phyloP scores from a whole-genome alignment of 1,284 basidiomycete species.

The Rhizopogon parksii region DNA sequence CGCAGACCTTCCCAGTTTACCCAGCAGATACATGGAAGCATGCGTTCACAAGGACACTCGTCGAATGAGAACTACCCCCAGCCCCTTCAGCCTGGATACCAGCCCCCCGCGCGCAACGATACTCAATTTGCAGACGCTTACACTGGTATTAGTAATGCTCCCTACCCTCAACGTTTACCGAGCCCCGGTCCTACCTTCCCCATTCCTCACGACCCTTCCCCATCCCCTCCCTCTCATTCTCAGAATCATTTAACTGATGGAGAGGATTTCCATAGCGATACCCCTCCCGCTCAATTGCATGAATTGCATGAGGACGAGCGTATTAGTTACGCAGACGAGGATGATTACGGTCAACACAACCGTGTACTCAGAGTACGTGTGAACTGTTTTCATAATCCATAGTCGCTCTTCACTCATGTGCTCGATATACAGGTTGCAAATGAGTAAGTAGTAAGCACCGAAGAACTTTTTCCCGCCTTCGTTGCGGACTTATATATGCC shows the following conservation, averaged over 20 bases:
- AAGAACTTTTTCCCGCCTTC: neutral
- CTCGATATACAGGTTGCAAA: constrained; percentile 10
- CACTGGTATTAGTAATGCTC: constrained; percentile 19
- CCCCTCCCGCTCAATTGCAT: constrained; percentile 6
- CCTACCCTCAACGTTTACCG: constrained; percentile 9
- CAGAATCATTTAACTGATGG: constrained; percentile 7
- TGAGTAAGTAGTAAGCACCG: constrained; percentile 9
- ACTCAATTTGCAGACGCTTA: constrained; percentile 23
- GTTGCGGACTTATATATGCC: neutral
- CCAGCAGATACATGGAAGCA: constrained; percentile 18
- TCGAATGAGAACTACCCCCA: constrained; percentile 13
- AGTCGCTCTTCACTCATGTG: neutral
- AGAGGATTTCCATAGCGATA: constrained; percentile 10
- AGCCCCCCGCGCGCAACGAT: constrained; percentile 16
- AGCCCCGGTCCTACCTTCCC: constrained; percentile 22
- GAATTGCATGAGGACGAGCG: constrained; percentile 18
- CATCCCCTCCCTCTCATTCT: constrained; percentile 14
- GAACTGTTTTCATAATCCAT: neutral
- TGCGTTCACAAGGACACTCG: constrained; percentile 20
- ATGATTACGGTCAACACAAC: constrained; percentile 23
- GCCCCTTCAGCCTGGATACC: constrained; percentile 20
- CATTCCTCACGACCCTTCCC: constrained; percentile 17
- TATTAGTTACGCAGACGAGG: constrained; percentile 25
- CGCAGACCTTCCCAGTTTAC: constrained; percentile 21
- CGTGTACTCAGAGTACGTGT: constrained; percentile 23